Percentiles rank a stretch among this genome's conserved stretches.
Conservation (phyloP, 768 basidiomycete genomes). For the Podaxis rugospora region DNA sequence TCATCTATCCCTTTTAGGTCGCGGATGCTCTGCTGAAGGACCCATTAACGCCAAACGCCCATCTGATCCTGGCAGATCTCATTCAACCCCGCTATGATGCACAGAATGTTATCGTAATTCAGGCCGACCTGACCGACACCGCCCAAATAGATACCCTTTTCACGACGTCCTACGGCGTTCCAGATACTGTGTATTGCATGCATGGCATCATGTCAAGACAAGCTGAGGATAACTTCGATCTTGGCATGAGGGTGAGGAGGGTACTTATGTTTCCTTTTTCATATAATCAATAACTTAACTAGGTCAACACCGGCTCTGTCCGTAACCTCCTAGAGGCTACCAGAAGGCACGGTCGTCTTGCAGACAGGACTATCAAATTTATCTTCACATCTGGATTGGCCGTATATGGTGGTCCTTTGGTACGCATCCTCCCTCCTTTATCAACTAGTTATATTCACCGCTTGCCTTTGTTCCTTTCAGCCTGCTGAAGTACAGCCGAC, state of each 20-base stretch:
- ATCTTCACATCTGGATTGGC: slow-evolving; percentile 57
- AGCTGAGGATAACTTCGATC: slow-evolving; percentile 54
- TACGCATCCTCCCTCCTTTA: slow-evolving; percentile 14
- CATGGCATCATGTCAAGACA: slow-evolving; percentile 64
- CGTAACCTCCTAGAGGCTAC: slow-evolving; percentile 37
- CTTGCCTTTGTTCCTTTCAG: slow-evolving; percentile 10
- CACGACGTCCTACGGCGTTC: slow-evolving; percentile 32
- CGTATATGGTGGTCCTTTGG: slow-evolving; percentile 53
- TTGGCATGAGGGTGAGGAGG: slow-evolving; percentile 39
- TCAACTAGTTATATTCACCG: background rate
- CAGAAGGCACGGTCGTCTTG: slow-evolving; percentile 19
- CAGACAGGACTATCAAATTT: slow-evolving; percentile 38
- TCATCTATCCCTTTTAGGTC: slow-evolving; percentile 23
- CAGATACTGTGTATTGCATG: slow-evolving; percentile 42
- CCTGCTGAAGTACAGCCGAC: slow-evolving; percentile 40
- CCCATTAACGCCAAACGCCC: slow-evolving; percentile 29
- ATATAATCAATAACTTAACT: background rate
- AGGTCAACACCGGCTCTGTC: slow-evolving; percentile 58
- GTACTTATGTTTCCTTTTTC: background rate
- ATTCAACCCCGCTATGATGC: slow-evolving; percentile 31
- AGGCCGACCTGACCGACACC: slow-evolving; percentile 36
- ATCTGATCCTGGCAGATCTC: slow-evolving; percentile 50
- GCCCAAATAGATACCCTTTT: slow-evolving; percentile 33
- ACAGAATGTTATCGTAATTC: slow-evolving; percentile 27
- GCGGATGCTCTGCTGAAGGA: slow-evolving; percentile 28